Base-by-base conservation (phyloP, 2,329 filamentous ascomycete species). In the Cladorrhinum sp. region DNA sequence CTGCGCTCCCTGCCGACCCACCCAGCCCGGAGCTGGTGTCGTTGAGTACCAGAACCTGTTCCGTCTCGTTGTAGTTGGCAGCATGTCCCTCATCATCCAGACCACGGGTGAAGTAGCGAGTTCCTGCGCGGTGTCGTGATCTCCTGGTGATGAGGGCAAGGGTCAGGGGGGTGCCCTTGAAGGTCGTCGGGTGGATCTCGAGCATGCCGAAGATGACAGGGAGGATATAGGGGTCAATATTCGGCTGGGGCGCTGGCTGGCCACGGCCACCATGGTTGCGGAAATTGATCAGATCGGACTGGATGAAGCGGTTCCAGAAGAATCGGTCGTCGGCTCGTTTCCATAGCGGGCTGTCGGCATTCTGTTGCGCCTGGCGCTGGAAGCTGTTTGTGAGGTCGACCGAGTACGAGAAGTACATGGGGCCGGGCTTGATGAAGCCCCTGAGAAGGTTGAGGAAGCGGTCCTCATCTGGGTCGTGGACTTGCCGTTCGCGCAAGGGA, bases 31-130 rank as follows among this genome's bases (percentile, higher is more conserved):
- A 86, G 2, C 82, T 82, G 59, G 79, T 83, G 75, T 98, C 95
- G 70, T 98, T 98, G 67, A 98, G 76, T 39, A 99, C 86, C 63
- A 96, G 82, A 33, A 95, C 82, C 73, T 99, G 95, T 73, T 99
- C 95, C 0, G 95, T 98, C 80, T 99, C 95, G 73, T 99, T 99
- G 82, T 94, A 99, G 74, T 99, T 99, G 66, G 95, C 92, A n/a
- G 95, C 95, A 73, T 98, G 87, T 23, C 95, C 95, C 64, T 95
- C 82, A 66, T 96, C 93, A 72, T 99, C 94, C 52, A 98, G 86
- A 56, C 95, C 95, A 66, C 95, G 87, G 1, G 95, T 96, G 73
- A 99, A 95, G 77, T 97, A 98, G 72, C 96, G 83, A 16, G 95
- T 98, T 50, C 95, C 95, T 36, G 88, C 93, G 64, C 94, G 86